Percentiles rank a stretch among this genome's conserved stretches.
These are phyloP conservation scores for Handroanthus guayacan DNA, from an alignment of 257 asterid genomes.

Conservation along the genomic window DNA sequence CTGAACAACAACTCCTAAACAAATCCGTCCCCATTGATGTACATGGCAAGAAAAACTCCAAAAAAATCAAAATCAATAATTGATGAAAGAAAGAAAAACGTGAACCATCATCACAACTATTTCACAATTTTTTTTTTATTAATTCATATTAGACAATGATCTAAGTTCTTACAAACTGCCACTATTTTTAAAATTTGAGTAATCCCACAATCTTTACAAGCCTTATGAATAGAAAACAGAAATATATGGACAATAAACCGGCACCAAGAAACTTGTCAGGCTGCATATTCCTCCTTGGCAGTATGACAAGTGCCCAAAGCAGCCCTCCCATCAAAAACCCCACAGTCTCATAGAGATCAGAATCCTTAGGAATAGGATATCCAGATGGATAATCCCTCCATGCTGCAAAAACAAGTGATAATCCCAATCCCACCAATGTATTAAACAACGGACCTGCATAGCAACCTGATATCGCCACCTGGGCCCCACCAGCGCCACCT, in stretches of 20 bases:
- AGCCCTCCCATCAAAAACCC: slow-evolving; percentile 80
- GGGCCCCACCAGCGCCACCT: slow-evolving; percentile 73
- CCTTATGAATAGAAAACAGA: slow-evolving; percentile 68
- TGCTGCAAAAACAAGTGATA: slow-evolving; percentile 67
- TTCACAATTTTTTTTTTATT: not conserved
- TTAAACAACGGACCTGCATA: slow-evolving; percentile 88
- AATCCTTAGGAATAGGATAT: slow-evolving; percentile 51
- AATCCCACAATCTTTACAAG: slow-evolving; percentile 51
- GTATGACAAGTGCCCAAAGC: slow-evolving; percentile 77
- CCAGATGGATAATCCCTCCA: slow-evolving; percentile 62
- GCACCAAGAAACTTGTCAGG: slow-evolving; percentile 59
- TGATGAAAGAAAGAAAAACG: slow-evolving; percentile 3
- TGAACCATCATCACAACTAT: not conserved
- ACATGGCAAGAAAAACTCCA: slow-evolving; percentile 14
- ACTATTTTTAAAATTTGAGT: not conserved
- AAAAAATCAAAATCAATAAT: not conserved
- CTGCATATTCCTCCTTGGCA: slow-evolving; percentile 70
- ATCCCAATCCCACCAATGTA: slow-evolving; percentile 73
- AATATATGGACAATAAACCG: slow-evolving; percentile 74
- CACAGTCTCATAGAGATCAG: slow-evolving; percentile 61
- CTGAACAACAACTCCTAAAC: not conserved
- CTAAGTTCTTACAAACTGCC: too few relatives aligned
- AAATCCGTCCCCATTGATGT: not conserved
- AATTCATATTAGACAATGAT: not conserved
- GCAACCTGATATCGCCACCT: slow-evolving; percentile 85